phyloP scores from a whole-genome alignment of 2,329 filamentous ascomycete genomes.

The Epichloe hybrida region DNA sequence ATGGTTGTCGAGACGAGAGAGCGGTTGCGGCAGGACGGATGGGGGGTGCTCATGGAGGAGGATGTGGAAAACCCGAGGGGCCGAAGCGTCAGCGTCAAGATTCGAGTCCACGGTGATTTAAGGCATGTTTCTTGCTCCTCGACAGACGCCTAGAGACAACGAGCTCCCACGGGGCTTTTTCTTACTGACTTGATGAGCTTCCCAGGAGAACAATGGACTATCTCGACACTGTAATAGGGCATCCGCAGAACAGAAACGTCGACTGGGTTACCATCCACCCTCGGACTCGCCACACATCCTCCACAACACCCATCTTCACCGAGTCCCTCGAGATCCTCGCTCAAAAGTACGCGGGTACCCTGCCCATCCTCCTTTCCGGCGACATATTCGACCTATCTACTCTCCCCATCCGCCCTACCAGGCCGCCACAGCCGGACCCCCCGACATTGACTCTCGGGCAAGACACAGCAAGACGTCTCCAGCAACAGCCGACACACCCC shows the following conservation, averaged over 20 bases:
- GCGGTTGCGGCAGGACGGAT: constrained; percentile 38
- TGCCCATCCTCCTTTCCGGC: constrained; percentile 54
- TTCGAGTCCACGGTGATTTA: constrained; percentile 52
- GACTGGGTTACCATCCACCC: constrained; percentile 62
- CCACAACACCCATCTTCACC: constrained; percentile 45
- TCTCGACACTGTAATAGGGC: constrained; percentile 46
- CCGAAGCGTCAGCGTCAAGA: constrained; percentile 55
- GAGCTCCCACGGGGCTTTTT: too few species aligned
- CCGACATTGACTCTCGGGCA: constrained; percentile 17
- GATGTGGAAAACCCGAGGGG: constrained; percentile 31
- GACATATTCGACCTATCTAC: constrained; percentile 48
- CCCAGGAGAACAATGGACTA: constrained; percentile 44
- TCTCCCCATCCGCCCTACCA: constrained; percentile 27
- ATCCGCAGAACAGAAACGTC: constrained; percentile 35
- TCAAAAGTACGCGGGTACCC: constrained; percentile 33
- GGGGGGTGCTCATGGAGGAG: constrained; percentile 31
- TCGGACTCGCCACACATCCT: constrained; percentile 46
- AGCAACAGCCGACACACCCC: neutral
- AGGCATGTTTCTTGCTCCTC: constrained; percentile 20
- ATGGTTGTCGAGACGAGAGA: constrained; percentile 47
- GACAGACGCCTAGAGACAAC: neutral
- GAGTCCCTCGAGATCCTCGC: constrained; percentile 46
- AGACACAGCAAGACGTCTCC: neutral
- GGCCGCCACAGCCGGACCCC: constrained; percentile 17
- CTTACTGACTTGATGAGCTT: neutral